These are phyloP conservation scores for Polytrichum commune DNA, from an alignment of 225 moss, liverwort and hornwort genomes.

Conservation along the genomic window DNA sequence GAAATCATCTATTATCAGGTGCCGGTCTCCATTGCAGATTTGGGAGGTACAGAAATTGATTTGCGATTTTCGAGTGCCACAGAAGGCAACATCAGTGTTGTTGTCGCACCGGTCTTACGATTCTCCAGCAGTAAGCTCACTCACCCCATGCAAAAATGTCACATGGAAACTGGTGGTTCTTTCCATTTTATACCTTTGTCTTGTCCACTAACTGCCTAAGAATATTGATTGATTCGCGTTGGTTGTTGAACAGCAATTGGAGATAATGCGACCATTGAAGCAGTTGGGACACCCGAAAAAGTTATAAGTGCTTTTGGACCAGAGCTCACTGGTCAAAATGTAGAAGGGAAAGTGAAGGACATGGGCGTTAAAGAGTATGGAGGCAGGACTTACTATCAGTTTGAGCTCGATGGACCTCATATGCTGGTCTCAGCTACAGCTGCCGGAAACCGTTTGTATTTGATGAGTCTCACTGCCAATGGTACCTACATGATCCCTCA, in stretches of 20 bases:
- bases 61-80: slow-evolving; percentile 70
- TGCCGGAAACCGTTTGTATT: slow-evolving; percentile 90
- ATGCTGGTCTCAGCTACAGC: slow-evolving; percentile 82
- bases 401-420: slow-evolving; percentile 85
- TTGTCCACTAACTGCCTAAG: no score
- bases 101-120: slow-evolving; percentile 92
- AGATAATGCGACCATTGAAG: slow-evolving; percentile 91
- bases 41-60: slow-evolving; percentile 98
- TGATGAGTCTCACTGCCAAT: slow-evolving; percentile 80
- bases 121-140: slow-evolving; percentile 63
- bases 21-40: slow-evolving; percentile 97
- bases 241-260: slow-evolving; percentile 54
- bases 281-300: slow-evolving; percentile 78
- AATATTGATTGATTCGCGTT: no score
- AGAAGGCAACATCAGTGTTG: slow-evolving; percentile 93
- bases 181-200: no score
- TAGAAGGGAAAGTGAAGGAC: slow-evolving; percentile 92
- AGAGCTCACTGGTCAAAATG: slow-evolving; percentile 81
- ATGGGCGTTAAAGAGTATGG: slow-evolving; percentile 63
- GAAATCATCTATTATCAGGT: slow-evolving; percentile 46
- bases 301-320: slow-evolving; percentile 96
- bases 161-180: no score
- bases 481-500: slow-evolving; percentile 33
- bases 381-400: slow-evolving; percentile 85
- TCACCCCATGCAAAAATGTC: background rate